These are phyloP conservation scores for Mortierella sp. DNA, from an alignment of 371 early-diverging fungal genomes.

Conservation along the genomic window DNA sequence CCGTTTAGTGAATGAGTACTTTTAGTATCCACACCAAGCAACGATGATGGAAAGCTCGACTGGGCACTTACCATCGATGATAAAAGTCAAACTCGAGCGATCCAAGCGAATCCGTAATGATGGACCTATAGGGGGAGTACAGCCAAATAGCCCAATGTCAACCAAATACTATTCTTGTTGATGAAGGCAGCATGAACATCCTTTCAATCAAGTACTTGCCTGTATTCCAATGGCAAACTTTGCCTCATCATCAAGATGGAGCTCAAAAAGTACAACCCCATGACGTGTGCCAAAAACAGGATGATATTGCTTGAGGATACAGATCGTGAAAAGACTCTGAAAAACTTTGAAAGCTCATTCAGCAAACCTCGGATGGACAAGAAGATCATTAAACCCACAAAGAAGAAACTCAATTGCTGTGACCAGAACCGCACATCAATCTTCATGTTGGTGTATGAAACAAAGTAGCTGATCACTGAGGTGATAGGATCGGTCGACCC, in stretches of 20 bases:
- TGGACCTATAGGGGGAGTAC: constrained; percentile 58
- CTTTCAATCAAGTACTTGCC: constrained; percentile 52
- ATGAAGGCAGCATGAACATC: background rate
- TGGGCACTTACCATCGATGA: constrained; percentile 72
- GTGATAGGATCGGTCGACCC: constrained; percentile 92
- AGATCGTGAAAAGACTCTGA: constrained; percentile 69
- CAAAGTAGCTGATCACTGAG: constrained; percentile 73
- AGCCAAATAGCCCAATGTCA: no score
- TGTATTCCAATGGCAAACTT: constrained; percentile 85
- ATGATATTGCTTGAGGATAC: constrained; percentile 77
- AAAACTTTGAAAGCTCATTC: constrained; percentile 82
- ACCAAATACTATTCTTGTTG: no score
- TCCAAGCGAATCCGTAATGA: constrained; percentile 82
- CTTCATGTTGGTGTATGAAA: constrained; percentile 70
- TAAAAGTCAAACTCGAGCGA: constrained; percentile 89
- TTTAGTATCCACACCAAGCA: background rate
- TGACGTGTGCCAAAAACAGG: constrained; percentile 84
- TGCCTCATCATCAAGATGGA: constrained; percentile 92
- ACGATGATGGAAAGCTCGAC: no score
- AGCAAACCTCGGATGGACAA: constrained; percentile 89
- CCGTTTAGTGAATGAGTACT: no score
- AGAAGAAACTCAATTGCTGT: constrained; percentile 91
- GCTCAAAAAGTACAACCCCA: constrained; percentile 94
- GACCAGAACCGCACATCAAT: constrained; percentile 87
- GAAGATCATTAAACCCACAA: constrained; percentile 90